Evolutionary conservation across 106 monocot species (phyloP).

Genomic region (Dendrobium huoshanense): DNA sequence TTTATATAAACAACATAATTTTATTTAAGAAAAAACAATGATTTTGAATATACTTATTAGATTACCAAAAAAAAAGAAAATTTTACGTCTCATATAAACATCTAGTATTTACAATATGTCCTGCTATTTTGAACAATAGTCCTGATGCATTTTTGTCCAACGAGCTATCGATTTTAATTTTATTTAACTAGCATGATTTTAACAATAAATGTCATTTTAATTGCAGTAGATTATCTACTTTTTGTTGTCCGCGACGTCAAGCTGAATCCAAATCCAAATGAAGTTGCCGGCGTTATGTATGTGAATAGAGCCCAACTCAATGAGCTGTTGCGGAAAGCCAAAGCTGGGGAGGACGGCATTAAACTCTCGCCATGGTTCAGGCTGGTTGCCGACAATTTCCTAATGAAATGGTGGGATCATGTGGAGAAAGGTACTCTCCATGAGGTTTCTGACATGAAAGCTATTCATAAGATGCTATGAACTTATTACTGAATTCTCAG

Average conservation of each 20-base stretch:
- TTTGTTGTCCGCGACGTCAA: conserved; percentile 79
- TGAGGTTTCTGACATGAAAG: conserved; percentile 64
- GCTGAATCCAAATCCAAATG: conserved; percentile 71
- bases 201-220: neutral
- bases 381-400: conserved; percentile 66
- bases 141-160: too few relatives aligned
- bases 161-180: too few relatives aligned
- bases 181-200: neutral
- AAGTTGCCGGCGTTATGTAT: conserved; percentile 78
- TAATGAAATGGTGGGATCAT: conserved; percentile 76
- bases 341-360: conserved; percentile 38
- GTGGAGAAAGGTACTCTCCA: conserved; percentile 47
- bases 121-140: too few relatives aligned
- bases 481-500: too few relatives aligned
- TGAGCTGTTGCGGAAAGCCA: conserved; percentile 66
- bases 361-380: conserved; percentile 79
- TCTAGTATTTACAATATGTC: too few relatives aligned
- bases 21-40: too few relatives aligned
- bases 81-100: too few relatives aligned
- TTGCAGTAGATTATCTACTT: conserved; percentile 90
- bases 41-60: too few relatives aligned
- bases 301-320: conserved; percentile 60
- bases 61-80: too few relatives aligned
- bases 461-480: conserved; percentile 50
- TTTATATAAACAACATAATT: too few relatives aligned